Evolutionary conservation across 2,329 filamentous ascomycete species (phyloP).

Genomic region (Ilyonectria sp.): DNA sequence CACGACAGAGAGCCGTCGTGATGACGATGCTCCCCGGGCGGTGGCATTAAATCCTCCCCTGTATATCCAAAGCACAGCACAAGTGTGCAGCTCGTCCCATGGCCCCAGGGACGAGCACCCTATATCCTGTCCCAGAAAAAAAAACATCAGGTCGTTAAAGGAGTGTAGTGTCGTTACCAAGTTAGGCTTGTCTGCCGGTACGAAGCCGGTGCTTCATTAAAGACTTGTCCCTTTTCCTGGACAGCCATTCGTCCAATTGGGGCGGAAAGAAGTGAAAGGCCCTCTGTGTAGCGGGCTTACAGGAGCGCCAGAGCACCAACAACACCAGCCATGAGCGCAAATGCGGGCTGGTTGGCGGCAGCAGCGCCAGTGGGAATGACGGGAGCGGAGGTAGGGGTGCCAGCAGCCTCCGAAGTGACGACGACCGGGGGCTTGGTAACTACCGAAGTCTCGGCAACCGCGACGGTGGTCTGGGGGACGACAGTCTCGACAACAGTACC

Average conservation of each 20-base stretch:
- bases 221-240: not conserved
- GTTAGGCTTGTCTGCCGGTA: constrained; percentile 15
- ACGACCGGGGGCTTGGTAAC: constrained; percentile 42
- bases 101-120: not conserved
- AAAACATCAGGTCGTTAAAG: constrained; percentile 11
- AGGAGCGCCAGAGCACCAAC: constrained; percentile 56
- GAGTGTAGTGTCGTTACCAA: constrained; percentile 20
- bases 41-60: constrained; percentile 5
- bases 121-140: constrained; percentile 2
- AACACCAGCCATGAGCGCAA: constrained; percentile 57
- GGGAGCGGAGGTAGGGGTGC: constrained; percentile 40
- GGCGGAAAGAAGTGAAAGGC: constrained; percentile 5
- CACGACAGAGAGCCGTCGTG: not conserved
- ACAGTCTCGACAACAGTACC: constrained; percentile 48
- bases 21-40: not conserved
- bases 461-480: constrained; percentile 48
- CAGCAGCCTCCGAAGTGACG: constrained; percentile 29
- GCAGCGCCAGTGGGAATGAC: constrained; percentile 51
- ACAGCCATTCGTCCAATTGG: not conserved
- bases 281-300: constrained; percentile 37
- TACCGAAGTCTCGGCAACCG: constrained; percentile 45
- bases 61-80: constrained; percentile 1
- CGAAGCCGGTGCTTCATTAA: constrained; percentile 1
- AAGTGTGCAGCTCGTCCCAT: not conserved
- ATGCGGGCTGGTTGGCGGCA: constrained; percentile 51